phyloP scores from a whole-genome alignment of 2,329 filamentous ascomycete genomes.

The Graphilbum fragrans region DNA sequence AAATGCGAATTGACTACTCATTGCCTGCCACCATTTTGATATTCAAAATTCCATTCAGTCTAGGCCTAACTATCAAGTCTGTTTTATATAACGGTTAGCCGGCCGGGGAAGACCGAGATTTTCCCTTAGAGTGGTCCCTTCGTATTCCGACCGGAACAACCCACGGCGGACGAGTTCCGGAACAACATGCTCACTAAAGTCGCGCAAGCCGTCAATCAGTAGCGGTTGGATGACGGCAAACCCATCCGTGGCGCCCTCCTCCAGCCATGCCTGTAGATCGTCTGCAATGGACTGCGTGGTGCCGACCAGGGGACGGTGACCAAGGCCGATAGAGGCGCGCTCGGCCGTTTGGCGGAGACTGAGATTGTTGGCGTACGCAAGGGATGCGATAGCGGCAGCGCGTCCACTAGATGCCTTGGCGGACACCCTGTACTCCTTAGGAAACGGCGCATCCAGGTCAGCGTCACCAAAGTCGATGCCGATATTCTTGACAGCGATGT shows the following conservation, averaged over 20 bases:
- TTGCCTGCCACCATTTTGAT: too few relatives aligned
- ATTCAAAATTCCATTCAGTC: too few relatives aligned
- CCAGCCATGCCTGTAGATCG: constrained; percentile 4
- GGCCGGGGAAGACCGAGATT: constrained; percentile 1
- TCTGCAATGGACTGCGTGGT: constrained; percentile 4
- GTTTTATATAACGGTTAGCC: not conserved
- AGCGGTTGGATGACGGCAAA: constrained; percentile 5
- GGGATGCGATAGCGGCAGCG: constrained; percentile 2
- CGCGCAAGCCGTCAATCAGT: constrained; percentile 2
- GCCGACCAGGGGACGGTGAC: constrained; percentile 4
- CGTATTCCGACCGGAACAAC: constrained; percentile 2
- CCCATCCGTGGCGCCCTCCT: constrained; percentile 2
- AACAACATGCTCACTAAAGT: constrained; percentile 2
- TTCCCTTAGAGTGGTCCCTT: constrained; percentile 3
- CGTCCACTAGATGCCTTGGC: not conserved
- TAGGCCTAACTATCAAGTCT: too few relatives aligned
- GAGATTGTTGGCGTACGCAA: constrained; percentile 1
- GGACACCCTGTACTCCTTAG: not conserved
- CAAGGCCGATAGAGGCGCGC: constrained; percentile 3
- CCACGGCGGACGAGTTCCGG: constrained; percentile 4
- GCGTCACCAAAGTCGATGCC: constrained; percentile 3
- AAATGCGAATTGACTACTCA: too few relatives aligned
- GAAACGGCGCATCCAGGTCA: constrained; percentile 3
- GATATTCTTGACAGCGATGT: constrained; percentile 1
- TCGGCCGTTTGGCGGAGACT: constrained; percentile 5